phyloP scores from a whole-genome alignment of 83 land plant species.

The Diphasiastrum complanatum region DNA sequence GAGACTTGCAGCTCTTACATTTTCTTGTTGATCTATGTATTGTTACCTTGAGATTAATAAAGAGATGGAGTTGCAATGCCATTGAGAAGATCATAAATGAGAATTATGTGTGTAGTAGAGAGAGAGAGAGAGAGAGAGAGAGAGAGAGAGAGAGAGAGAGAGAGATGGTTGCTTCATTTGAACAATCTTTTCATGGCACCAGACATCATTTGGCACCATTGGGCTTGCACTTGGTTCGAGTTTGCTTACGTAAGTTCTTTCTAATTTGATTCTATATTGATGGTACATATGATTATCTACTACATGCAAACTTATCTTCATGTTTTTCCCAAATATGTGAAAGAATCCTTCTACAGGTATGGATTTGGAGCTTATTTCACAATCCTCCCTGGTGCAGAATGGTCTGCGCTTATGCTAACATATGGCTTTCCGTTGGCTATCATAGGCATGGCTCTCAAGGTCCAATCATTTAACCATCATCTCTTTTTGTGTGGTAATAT shows the following conservation, averaged over 20 bases:
- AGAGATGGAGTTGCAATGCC: no score
- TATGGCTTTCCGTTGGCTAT: slow-evolving; percentile 97
- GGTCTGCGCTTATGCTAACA: slow-evolving; percentile 97
- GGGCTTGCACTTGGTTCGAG: slow-evolving; percentile 63
- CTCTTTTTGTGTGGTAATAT: no score
- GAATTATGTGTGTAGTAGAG: no score
- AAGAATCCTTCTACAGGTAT: slow-evolving; percentile 43
- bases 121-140: no score
- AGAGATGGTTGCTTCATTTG: no score
- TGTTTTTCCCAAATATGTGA: background rate
- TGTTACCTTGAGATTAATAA: no score
- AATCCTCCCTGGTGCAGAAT: slow-evolving; percentile 86
- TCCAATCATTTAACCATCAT: slow-evolving; percentile 21
- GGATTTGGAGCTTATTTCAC: slow-evolving; percentile 97
- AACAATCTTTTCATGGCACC: no score
- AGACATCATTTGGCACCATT: slow-evolving; percentile 94
- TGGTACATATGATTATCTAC: background rate
- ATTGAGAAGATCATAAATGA: no score
- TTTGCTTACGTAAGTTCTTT: slow-evolving; percentile 67
- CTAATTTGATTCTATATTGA: background rate
- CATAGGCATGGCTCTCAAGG: slow-evolving; percentile 98
- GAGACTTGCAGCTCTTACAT: no score
- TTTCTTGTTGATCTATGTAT: no score
- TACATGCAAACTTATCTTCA: background rate
- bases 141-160: no score